phyloP scores from a whole-genome alignment of 345 rosid species.

The Tarenaya hassleriana region DNA sequence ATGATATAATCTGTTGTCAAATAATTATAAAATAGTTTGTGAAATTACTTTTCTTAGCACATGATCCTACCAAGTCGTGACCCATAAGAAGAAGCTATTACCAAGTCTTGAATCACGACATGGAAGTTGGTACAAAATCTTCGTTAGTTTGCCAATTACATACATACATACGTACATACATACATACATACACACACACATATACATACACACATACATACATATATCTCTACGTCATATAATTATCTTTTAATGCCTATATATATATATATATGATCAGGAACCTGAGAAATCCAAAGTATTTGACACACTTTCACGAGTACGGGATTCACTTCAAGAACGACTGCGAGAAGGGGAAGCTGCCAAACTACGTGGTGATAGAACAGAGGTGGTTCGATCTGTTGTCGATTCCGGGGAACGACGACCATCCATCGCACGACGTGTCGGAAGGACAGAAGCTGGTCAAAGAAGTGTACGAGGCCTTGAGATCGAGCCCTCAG shows the following conservation, averaged over 20 bases:
- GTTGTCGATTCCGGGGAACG: slow-evolving; percentile 35
- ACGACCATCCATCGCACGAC: slow-evolving; percentile 53
- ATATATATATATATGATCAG: slow-evolving; percentile 13
- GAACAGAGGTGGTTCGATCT: slow-evolving; percentile 43
- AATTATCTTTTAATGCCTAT: neutral
- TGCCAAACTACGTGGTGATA: slow-evolving; percentile 45
- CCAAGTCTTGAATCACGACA: too few species aligned
- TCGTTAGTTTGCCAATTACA: too few species aligned
- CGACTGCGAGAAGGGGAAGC: slow-evolving; percentile 41
- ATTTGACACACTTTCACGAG: slow-evolving; percentile 38
- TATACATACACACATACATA: neutral
- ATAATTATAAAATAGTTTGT: too few species aligned
- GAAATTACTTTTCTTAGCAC: too few species aligned
- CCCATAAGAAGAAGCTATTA: too few species aligned
- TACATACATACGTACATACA: too few species aligned
- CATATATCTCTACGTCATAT: neutral
- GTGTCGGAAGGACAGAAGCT: slow-evolving; percentile 49
- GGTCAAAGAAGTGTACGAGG: slow-evolving; percentile 48
- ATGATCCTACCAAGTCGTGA: too few species aligned
- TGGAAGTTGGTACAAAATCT: too few species aligned
- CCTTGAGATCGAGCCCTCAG: slow-evolving; percentile 45
- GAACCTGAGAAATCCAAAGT: slow-evolving; percentile 38
- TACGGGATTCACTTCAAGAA: slow-evolving; percentile 37
- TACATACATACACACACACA: too few species aligned
- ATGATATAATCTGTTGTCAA: too few species aligned